Evolutionary conservation across 495 filamentous ascomycete genomes (phyloP).

Genomic region (Amniculicola lignicola): DNA sequence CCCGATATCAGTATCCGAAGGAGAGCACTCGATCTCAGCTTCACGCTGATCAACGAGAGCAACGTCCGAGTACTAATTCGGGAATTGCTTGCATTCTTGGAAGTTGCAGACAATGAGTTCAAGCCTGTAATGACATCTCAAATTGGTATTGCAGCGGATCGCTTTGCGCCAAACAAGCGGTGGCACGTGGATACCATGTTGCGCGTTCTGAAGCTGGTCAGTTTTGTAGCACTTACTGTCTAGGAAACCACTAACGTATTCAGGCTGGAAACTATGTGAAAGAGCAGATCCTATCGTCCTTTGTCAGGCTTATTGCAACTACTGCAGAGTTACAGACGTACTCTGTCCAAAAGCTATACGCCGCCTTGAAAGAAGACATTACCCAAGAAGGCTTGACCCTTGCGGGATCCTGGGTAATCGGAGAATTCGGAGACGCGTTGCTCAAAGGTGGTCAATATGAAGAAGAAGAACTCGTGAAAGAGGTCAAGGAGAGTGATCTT

Average conservation of each 20-base stretch:
- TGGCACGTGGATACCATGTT: conserved; percentile 99
- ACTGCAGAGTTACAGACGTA: conserved; percentile 94
- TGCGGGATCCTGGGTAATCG: conserved; percentile 96
- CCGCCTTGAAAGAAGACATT: conserved; percentile 87
- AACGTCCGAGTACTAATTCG: conserved; percentile 92
- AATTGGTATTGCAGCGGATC: conserved; percentile 93
- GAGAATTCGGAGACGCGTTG: conserved; percentile 89
- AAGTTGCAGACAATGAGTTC: conserved; percentile 97
- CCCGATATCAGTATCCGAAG: conserved; percentile 98
- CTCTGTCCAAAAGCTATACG: conserved; percentile 90
- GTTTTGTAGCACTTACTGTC: background rate
- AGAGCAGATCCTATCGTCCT: conserved; percentile 95
- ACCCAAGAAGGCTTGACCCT: conserved; percentile 93
- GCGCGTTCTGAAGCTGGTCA: conserved; percentile 74
- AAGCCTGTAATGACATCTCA: conserved; percentile 96
- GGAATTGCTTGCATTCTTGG: conserved; percentile 89
- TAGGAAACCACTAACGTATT: background rate
- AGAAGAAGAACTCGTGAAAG: conserved; percentile 87
- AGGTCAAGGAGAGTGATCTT: conserved; percentile 85
- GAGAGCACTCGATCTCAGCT: conserved; percentile 91
- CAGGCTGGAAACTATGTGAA: conserved; percentile 90
- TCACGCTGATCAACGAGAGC: conserved; percentile 93
- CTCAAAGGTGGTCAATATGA: conserved; percentile 88
- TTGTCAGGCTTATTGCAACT: conserved; percentile 91
- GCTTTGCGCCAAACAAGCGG: conserved; percentile 91